Percentiles rank a stretch among this genome's conserved stretches.
phyloP scores from a whole-genome alignment of 2,329 filamentous ascomycete genomes.

The Cladosporium sp. region DNA sequence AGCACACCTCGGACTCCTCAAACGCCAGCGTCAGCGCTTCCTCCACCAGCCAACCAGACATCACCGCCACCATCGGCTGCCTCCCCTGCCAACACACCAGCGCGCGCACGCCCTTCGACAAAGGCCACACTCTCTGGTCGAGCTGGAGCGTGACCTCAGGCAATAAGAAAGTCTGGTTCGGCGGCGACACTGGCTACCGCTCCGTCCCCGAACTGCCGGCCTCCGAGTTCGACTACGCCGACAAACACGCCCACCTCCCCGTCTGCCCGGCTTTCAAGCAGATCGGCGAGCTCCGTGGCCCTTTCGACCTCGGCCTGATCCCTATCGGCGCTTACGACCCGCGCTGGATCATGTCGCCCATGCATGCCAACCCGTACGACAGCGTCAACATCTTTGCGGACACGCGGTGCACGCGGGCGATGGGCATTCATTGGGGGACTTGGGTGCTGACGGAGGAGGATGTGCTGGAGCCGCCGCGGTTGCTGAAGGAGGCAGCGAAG shows the following conservation, averaged over 20 bases:
- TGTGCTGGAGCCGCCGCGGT: conserved; percentile 70
- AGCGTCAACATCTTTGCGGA: conserved; percentile 84
- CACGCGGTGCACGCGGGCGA: conserved; percentile 66
- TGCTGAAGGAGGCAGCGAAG: conserved; percentile 65
- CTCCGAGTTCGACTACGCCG: conserved; percentile 63
- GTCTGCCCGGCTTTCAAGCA: conserved; percentile 77
- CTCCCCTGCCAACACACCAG: conserved; percentile 81
- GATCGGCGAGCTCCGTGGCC: conserved; percentile 72
- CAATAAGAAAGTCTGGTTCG: conserved; percentile 78
- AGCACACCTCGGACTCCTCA: neutral
- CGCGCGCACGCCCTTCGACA: conserved; percentile 62
- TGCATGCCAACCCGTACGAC: conserved; percentile 84
- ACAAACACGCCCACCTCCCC: conserved; percentile 58
- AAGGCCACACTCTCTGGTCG: conserved; percentile 73
- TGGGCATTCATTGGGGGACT: conserved; percentile 86
- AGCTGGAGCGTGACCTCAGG: conserved; percentile 75
- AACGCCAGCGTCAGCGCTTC: conserved; percentile 2
- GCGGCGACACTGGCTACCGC: conserved; percentile 82
- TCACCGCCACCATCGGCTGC: conserved; percentile 67
- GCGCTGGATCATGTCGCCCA: conserved; percentile 64
- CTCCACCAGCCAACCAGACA: conserved; percentile 35
- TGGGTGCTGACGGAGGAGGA: conserved; percentile 85
- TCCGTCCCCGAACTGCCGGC: conserved; percentile 60
- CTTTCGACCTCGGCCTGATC: conserved; percentile 86
- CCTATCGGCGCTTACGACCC: conserved; percentile 87